Base-by-base conservation (phyloP, 371 early-diverging fungal species). In the Apophysomyces trapeziformis region DNA sequence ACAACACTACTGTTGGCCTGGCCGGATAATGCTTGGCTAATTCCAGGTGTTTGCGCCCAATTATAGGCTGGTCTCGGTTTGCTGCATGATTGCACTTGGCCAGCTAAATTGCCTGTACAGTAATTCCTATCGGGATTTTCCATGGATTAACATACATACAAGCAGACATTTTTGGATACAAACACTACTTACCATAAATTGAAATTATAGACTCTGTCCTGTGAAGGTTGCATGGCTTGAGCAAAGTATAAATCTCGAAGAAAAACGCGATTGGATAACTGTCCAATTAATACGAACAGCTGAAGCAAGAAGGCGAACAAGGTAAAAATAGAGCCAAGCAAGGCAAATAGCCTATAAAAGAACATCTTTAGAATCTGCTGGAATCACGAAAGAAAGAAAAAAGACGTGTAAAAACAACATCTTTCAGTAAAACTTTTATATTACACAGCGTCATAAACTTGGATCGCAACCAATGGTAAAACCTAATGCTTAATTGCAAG, bases 251-350 rank as follows among this genome's bases (percentile, higher is more conserved):
- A 44, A 46, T 35, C 16, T 9, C 63, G 67, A 8, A 81, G 47
- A 38, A 81, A 73, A 12, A 21, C 39, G 36, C 64, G 63, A 59
- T 74, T 76, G 26, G 73, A 71, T n/a, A 75, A 35, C 18, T 74
- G 71, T 13, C 78, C 82, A 39, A 81, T 81, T 57, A 81, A 45
- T 8, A 72, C 62, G 66, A 81, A 81, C 44, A 81, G 46, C 41
- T 78, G 67, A 13, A 78, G 61, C 14, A 81, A 47, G 54, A 81
- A 76, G 26, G 77, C 73, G 47, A 70, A 68, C 32, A 78, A 62
- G 32, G 72, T 35, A 44, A 78, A 65, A 1, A 75, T 32, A 6
- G 80, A 76, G 9, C 67, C 79, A 43, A 79, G n/a, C 5, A 21
- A 16, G 9, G 54, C 54, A 21, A 50, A 50, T 9, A 50, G 9